phyloP scores from a whole-genome alignment of 495 filamentous ascomycete species.

The Glarea lozoyensis region DNA sequence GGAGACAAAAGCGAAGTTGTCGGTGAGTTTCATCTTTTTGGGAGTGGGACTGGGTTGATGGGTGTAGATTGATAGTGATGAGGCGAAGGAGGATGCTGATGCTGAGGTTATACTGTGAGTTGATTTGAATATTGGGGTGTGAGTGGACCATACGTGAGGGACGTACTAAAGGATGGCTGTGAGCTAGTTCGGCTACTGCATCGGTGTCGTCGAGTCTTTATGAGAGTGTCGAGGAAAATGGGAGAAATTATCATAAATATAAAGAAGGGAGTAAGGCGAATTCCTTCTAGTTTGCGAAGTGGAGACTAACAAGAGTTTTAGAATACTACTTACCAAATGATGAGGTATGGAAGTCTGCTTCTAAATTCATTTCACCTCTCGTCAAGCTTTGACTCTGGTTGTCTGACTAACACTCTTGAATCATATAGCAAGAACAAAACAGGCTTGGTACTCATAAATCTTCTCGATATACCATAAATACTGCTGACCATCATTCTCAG shows the following conservation, averaged over 20 bases:
- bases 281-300: background rate
- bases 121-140: background rate
- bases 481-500: slow-evolving; percentile 1
- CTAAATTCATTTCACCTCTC: too few relatives aligned
- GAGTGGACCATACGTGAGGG: too few relatives aligned
- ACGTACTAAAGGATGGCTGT: too few relatives aligned
- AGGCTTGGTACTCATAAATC: background rate
- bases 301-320: background rate
- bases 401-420: background rate
- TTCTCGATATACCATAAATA: background rate
- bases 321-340: slow-evolving; percentile 3
- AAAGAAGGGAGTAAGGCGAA: slow-evolving; percentile 25
- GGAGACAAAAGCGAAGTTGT: background rate
- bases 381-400: too few relatives aligned
- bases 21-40: too few relatives aligned
- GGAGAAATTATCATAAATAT: slow-evolving; percentile 40
- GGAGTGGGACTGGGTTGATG: too few relatives aligned
- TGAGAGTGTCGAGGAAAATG: slow-evolving; percentile 28
- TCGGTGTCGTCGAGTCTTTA: slow-evolving; percentile 2
- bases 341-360: background rate
- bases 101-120: background rate
- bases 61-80: too few relatives aligned
- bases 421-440: background rate
- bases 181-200: background rate
- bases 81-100: too few relatives aligned